A percentile compares a stretch with the other conserved stretches of the same genome.
Conservation (phyloP, 2,329 filamentous ascomycete species). For the Aspergillus sp. region DNA sequence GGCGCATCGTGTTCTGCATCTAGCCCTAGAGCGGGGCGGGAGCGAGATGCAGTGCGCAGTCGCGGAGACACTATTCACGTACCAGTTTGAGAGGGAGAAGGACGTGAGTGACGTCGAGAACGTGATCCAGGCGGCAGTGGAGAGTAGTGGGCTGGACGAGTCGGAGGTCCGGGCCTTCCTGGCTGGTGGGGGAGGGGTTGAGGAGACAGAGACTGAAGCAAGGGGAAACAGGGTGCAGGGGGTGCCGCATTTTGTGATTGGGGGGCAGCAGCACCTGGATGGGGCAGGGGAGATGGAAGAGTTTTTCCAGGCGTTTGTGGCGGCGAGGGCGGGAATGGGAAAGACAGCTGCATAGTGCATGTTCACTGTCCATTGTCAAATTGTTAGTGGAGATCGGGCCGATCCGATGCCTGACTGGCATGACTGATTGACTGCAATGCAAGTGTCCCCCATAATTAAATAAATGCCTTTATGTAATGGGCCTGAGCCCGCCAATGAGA, state of each 20-base stretch:
- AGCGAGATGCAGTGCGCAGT: conserved; percentile 4
- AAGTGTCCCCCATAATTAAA: no score
- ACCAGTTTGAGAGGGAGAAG: conserved; percentile 21
- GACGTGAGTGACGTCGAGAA: conserved; percentile 17
- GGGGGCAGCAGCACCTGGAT: conserved; percentile 8
- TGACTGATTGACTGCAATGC: no score
- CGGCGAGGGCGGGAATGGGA: background rate
- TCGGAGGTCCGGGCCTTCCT: conserved; percentile 12
- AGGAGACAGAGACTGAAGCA: conserved; percentile 12
- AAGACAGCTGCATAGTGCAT: background rate
- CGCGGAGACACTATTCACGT: conserved; percentile 17
- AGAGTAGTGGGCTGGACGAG: conserved; percentile 12
- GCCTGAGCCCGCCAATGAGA: no score
- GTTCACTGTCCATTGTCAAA: no score
- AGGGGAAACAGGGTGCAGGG: conserved; percentile 13
- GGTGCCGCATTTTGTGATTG: conserved; percentile 22
- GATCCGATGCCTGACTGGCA: no score
- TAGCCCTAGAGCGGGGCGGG: background rate
- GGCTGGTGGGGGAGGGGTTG: conserved; percentile 6
- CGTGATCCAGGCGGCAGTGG: conserved; percentile 9
- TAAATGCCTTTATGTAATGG: no score
- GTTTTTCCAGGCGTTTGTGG: conserved; percentile 18
- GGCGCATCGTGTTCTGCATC: conserved; percentile 17
- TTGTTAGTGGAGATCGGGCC: no score
- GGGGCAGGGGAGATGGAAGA: conserved; percentile 19